Evolutionary conservation across 495 filamentous ascomycete genomes (phyloP), one percentile per base, ranked within the genome.

Genomic region (Neurospora discreta): DNA sequence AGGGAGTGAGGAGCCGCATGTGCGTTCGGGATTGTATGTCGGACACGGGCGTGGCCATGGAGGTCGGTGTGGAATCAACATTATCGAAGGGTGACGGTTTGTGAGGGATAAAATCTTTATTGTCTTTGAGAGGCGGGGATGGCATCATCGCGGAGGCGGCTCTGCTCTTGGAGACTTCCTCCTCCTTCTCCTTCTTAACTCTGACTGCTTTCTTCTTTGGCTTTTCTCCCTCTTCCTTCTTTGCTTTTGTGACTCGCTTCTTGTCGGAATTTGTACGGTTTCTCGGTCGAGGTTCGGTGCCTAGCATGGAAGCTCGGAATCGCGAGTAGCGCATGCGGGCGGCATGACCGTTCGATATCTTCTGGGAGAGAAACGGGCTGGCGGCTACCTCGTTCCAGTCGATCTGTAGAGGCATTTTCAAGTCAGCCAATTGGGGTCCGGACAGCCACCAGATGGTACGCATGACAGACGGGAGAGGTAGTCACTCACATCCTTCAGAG

Each of bases 271-370:
- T 75, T 26, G 76, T 79, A 58, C 81, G 79, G 74, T 82, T 84
- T 11, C 82, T 79, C 38, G 75, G 75, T 67, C 80, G 78, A 6
- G 83, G 82, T 73, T 84, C 81, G 39, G 77, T 73, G 44, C 81
- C 82, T 13, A 84, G 71, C 75, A 84, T 80, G 40, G 78, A 74
- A n/a, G 75, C 69, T n/a, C 72, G 83, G 82, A 93, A 92, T 46
- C 91, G 88, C 26, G 88, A 89, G 79, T 88, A 94, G 41, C 91
- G 90, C 91, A 94, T 94, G 65, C 91, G 90, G 39, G 91, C 90
- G 10, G 91, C 91, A 79, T 94, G 91, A 76, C 90, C 91, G 77
- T 93, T 94, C 73, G 90, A 90, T 71, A 93, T 92, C 70, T 86
- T 83, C 60, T 90, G 83, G 8, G 79, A 71, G 41, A 86, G 75